Conservation (phyloP, 2,329 filamentous ascomycete genomes). For the Capronia epimyces region DNA sequence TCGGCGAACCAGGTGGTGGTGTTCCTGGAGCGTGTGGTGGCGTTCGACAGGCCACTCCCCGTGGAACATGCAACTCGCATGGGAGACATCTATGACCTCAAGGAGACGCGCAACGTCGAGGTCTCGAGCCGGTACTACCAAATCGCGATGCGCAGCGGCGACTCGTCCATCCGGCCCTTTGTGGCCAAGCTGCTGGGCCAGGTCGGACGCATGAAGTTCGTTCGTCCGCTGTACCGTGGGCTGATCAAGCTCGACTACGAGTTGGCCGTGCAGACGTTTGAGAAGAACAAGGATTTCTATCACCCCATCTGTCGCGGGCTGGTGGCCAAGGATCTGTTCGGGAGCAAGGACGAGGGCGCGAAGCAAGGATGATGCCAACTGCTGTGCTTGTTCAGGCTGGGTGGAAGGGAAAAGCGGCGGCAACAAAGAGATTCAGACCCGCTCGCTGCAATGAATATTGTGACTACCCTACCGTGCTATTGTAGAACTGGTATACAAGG, state of each 20-base stretch:
- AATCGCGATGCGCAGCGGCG: constrained; percentile 70
- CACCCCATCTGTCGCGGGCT: constrained; percentile 85
- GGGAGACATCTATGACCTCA: constrained; percentile 68
- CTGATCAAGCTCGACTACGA: constrained; percentile 68
- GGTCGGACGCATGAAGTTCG: constrained; percentile 96
- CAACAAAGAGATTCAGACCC: too few species aligned
- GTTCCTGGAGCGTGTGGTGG: constrained; percentile 75
- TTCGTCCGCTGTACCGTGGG: constrained; percentile 69
- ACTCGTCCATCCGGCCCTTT: constrained; percentile 62
- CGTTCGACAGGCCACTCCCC: constrained; percentile 59
- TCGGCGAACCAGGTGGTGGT: constrained; percentile 85
- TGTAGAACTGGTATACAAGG: too few species aligned
- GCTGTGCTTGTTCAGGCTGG: too few species aligned
- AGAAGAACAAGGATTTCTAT: constrained; percentile 85
- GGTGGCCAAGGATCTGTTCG: constrained; percentile 76
- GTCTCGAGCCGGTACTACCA: constrained; percentile 74
- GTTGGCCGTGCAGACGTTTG: constrained; percentile 74
- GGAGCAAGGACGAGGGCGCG: constrained; percentile 20
- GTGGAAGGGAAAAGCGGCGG: too few species aligned
- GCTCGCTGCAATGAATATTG: too few species aligned
- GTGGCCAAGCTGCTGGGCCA: constrained; percentile 69
- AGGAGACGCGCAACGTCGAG: constrained; percentile 76
- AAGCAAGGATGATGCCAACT: too few species aligned
- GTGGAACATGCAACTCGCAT: constrained; percentile 63
- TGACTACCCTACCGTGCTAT: too few species aligned